Evolutionary conservation across 768 basidiomycete genomes (phyloP).

Genomic region (Exsudoporus frostii): DNA sequence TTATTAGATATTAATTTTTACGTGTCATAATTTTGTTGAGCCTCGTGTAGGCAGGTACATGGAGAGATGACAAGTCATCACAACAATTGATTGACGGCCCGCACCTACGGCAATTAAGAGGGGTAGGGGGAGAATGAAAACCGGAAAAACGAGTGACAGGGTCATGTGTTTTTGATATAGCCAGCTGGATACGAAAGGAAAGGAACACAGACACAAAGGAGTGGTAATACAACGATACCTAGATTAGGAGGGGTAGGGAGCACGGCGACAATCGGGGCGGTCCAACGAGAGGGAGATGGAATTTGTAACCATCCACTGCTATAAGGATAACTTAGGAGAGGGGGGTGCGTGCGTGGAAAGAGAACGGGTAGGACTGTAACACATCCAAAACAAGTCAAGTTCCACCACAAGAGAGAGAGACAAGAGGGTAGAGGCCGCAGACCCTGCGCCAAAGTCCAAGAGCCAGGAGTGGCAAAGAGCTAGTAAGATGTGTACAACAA

Average conservation of each 20-base stretch:
- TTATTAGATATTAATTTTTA: background rate
- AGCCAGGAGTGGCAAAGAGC: slow-evolving; percentile 6
- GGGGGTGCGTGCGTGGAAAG: background rate
- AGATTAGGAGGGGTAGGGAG: slow-evolving; percentile 4
- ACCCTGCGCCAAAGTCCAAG: slow-evolving; percentile 15
- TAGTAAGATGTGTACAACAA: slow-evolving; percentile 11
- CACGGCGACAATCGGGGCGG: slow-evolving; percentile 4
- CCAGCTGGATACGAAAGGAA: slow-evolving; percentile 8
- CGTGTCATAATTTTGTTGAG: background rate
- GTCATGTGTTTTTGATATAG: slow-evolving; percentile 14
- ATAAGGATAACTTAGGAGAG: slow-evolving; percentile 7
- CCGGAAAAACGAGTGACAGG: slow-evolving; percentile 6
- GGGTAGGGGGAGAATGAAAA: background rate
- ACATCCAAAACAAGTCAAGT: slow-evolving; percentile 15
- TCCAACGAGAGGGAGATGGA: background rate
- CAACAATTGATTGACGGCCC: background rate
- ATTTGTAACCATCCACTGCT: slow-evolving; percentile 15
- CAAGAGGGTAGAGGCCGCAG: slow-evolving; percentile 9
- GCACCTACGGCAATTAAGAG: background rate
- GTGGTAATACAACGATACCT: slow-evolving; percentile 26
- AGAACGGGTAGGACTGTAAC: slow-evolving; percentile 7
- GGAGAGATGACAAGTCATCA: background rate
- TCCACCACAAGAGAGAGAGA: slow-evolving; percentile 9
- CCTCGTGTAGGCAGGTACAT: background rate
- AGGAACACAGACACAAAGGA: slow-evolving; percentile 17